These are phyloP conservation scores for Ophiostoma himal-ulmi DNA, from an alignment of 2,329 filamentous ascomycete species.

Conservation along the genomic window DNA sequence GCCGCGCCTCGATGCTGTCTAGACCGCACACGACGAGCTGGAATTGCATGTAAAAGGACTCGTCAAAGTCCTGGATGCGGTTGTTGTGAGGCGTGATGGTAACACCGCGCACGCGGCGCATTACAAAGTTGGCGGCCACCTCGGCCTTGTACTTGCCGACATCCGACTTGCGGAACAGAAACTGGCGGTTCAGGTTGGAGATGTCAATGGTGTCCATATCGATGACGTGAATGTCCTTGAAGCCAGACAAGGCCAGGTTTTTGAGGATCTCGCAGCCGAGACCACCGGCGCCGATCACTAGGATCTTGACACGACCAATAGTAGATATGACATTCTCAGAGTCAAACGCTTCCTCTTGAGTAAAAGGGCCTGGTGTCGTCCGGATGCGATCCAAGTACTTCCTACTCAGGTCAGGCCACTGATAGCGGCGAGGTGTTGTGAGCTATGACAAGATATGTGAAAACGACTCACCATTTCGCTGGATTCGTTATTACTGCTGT, in stretches of 20 bases:
- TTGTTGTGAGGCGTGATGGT: constrained; percentile 91
- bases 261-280: constrained; percentile 96
- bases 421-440: not conserved
- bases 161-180: constrained; percentile 85
- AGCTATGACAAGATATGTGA: not conserved
- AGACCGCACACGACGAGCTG: constrained; percentile 88
- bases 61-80: constrained; percentile 94
- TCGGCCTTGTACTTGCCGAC: constrained; percentile 93
- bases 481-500: constrained; percentile 14
- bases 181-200: constrained; percentile 95
- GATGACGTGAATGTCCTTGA: constrained; percentile 96
- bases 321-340: constrained; percentile 49
- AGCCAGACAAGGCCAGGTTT: constrained; percentile 88
- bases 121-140: constrained; percentile 85
- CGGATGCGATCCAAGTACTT: constrained; percentile 78
- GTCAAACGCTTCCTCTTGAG: constrained; percentile 49
- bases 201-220: constrained; percentile 99
- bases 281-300: constrained; percentile 81
- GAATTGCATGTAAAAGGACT: constrained; percentile 96
- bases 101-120: constrained; percentile 81
- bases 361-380: constrained; percentile 71
- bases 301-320: constrained; percentile 65
- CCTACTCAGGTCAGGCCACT: constrained; percentile 44
- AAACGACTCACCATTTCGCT: constrained; percentile 21
- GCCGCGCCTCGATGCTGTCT: constrained; percentile 93